Evolutionary conservation across 164 flowering plant genomes (phyloP), one percentile per base, ranked within the genome.

Genomic region (Liriodendron chinense): DNA sequence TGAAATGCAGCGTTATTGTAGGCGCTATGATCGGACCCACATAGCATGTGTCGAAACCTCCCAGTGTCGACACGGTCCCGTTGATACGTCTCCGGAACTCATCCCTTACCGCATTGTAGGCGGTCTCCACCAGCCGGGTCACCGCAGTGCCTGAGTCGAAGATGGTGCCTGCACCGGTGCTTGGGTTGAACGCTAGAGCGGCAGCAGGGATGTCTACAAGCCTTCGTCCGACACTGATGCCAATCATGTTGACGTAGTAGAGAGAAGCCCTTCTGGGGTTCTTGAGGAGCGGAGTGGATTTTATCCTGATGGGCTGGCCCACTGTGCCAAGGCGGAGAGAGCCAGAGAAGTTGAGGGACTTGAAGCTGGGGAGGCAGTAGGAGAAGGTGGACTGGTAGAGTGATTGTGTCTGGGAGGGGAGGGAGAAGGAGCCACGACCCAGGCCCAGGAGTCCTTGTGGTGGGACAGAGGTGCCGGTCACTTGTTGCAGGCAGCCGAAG

Each of bases 31-130:
- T 84, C 1, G 94, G 87, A 4, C 26, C 84, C 1, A 78, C 26
- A 82, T 87, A 92, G 75, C 97, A 92, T 0, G 97, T 92, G 85
- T 94, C 98, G 84, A 94, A 94, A 56, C 97, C 97, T 0, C 95
- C 97, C 2, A 92, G 83, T 0, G 88, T 73, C 8, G 90, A 65
- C 71, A 88, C 89, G 1, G 81, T 74, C 2, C 70, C 78, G 53
- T 82, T 83, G 0, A 92, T 77, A 9, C 92, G 78, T 49, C 79
- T 76, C 20, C 92, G 77, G 85, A 90, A 91, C 72, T 74, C 93
- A 78, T 89, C 80, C 7, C 95, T 56, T 57, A 91, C 88, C 1
- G 95, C 91, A 0, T 12, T 76, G 85, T 92, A 92, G 0, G 85
- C 97, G 43, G 94, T 87, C 24, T 69, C 65, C 9, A 87, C 92